These are phyloP conservation scores for Diaporthe ampelina DNA, from an alignment of 2,329 filamentous ascomycete genomes.

Conservation along the genomic window DNA sequence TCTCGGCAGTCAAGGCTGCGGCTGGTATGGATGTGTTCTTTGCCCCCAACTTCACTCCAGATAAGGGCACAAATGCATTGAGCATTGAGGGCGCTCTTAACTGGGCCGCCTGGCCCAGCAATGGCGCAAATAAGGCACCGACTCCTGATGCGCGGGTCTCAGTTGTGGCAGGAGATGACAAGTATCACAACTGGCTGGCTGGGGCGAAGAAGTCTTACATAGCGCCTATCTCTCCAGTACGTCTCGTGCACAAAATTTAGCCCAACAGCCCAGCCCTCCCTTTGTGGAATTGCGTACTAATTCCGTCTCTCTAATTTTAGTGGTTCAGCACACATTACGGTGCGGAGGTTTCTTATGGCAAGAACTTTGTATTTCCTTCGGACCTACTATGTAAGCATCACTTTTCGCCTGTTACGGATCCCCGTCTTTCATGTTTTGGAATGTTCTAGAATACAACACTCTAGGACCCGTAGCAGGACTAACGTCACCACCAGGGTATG, in stretches of 20 bases:
- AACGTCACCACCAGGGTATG: too few species aligned
- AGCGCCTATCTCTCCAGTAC: constrained; percentile 40
- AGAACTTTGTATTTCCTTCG: constrained; percentile 42
- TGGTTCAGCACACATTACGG: constrained; percentile 43
- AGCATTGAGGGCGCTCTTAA: constrained; percentile 60
- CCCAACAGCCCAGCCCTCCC: too few species aligned
- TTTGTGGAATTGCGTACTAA: background rate
- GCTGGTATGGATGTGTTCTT: constrained; percentile 61
- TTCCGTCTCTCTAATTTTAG: background rate
- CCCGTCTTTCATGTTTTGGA: too few species aligned
- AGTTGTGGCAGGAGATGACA: constrained; percentile 55
- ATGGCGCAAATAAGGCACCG: constrained; percentile 65
- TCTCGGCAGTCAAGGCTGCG: constrained; percentile 55
- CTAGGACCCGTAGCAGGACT: too few species aligned
- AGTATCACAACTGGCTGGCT: constrained; percentile 52
- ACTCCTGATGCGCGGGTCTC: constrained; percentile 54
- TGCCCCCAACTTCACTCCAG: constrained; percentile 64
- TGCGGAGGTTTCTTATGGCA: constrained; percentile 38
- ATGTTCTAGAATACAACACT: too few species aligned
- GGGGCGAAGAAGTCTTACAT: constrained; percentile 46
- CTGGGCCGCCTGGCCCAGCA: constrained; percentile 55
- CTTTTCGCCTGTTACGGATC: too few species aligned
- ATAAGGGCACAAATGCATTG: constrained; percentile 51
- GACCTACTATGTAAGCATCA: constrained; percentile 41
- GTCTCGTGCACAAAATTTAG: background rate